Evolutionary conservation across 768 basidiomycete genomes (phyloP).

Genomic region (Hygrophoropsis aurantiaca): DNA sequence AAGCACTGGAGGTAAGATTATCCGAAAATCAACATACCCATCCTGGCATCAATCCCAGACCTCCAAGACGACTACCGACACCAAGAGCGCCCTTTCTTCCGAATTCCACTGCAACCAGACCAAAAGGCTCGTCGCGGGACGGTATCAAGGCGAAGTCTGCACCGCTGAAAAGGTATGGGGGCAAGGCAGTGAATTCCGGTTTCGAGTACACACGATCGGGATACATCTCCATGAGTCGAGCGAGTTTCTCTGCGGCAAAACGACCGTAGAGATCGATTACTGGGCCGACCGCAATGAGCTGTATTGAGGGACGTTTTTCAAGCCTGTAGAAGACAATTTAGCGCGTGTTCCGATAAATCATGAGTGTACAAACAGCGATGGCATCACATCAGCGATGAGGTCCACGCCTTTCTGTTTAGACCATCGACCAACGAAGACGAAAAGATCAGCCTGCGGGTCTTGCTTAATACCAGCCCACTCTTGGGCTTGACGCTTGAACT

Average conservation of each 20-base stretch:
- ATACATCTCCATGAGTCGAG: conserved; percentile 91
- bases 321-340: conserved; percentile 43
- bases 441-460: conserved; percentile 85
- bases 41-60: conserved; percentile 95
- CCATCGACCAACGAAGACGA: conserved; percentile 97
- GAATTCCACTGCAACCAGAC: conserved; percentile 94
- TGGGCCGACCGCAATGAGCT: conserved; percentile 87
- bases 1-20: no score
- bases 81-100: conserved; percentile 95
- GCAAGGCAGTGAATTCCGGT: conserved; percentile 92
- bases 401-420: conserved; percentile 99
- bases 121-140: conserved; percentile 95
- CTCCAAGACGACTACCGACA: conserved; percentile 91
- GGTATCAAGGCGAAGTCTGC: conserved; percentile 96
- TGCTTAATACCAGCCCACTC: conserved; percentile 95
- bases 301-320: conserved; percentile 83
- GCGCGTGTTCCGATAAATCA: not conserved
- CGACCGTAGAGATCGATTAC: conserved; percentile 95
- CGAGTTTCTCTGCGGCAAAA: conserved; percentile 92
- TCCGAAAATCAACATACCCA: no score
- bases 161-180: conserved; percentile 91
- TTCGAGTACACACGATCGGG: conserved; percentile 95
- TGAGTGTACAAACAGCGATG: conserved; percentile 61
- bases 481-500: conserved; percentile 87
- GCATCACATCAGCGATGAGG: conserved; percentile 95